Evolutionary conservation across 129 eudicot genomes (phyloP).

Genomic region (Mikania micrantha): DNA sequence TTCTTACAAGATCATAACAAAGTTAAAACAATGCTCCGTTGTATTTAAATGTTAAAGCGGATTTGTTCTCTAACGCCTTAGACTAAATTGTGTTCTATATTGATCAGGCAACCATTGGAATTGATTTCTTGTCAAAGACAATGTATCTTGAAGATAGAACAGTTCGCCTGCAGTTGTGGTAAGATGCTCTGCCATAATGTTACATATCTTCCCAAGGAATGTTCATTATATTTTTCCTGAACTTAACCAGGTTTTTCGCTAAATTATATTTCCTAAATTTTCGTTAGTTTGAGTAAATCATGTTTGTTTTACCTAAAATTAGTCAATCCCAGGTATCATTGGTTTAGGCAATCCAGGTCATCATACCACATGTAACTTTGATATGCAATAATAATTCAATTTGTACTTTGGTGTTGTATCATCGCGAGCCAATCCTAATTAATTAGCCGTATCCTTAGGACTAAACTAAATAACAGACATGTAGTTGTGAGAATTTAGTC

Average conservation of each 20-base stretch:
- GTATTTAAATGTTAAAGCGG: background rate
- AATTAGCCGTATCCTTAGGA: background rate
- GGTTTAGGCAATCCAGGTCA: no score
- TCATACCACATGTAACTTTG: background rate
- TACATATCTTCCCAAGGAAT: background rate
- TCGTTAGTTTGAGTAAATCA: background rate
- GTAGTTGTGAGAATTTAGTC: background rate
- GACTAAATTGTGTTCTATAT: slow-evolving; percentile 10
- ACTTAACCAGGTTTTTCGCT: background rate
- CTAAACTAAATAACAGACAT: background rate
- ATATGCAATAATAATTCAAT: background rate
- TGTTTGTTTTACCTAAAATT: background rate
- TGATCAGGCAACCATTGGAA: slow-evolving; percentile 65
- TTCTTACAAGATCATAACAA: background rate
- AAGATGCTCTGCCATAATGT: slow-evolving; percentile 11
- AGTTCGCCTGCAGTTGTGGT: slow-evolving; percentile 64
- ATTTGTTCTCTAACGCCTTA: background rate
- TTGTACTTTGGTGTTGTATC: background rate
- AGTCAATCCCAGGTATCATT: background rate
- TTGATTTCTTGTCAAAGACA: slow-evolving; percentile 59
- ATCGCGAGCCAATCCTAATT: background rate
- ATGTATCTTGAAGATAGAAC: slow-evolving; percentile 67
- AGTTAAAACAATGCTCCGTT: background rate
- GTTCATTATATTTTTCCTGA: background rate
- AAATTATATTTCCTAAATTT: background rate